Evolutionary conservation across 768 basidiomycete species (phyloP), one percentile per base, ranked within the genome.

Genomic region (Paxillus involutus): DNA sequence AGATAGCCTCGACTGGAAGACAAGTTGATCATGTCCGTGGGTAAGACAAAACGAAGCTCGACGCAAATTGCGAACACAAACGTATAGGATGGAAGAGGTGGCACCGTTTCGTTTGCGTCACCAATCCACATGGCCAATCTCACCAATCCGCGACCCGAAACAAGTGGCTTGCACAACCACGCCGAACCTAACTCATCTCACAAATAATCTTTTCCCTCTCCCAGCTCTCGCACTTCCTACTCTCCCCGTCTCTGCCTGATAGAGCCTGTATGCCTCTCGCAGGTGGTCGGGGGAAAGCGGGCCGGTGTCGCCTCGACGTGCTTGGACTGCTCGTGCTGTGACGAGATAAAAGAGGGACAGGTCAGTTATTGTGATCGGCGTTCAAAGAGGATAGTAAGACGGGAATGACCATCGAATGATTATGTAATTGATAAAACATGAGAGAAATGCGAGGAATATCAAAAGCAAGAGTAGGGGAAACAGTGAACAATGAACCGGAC

Each of bases 261-360:
- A 96, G 61, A 84, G 73, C 26, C 89, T 75, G 63, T 96, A 94
- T 1, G 94, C 94, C 66, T 94, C 93, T 6, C 94, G 87, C 11
- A 96, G 75, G 68, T 96, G 91, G 60, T 94, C 91, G 0, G 94
- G 94, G 1, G 90, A 85, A 21, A 96, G 72, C 0, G 94, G 88
- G 0, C 94, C 94, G 6, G 75, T 77, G 32, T 93, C 91, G 3
- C 84, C 81, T 17, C 88, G 77, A 30, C 86, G 80, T 19, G 74
- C 73, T 69, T 95, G 93, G 0, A 90, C 87, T 6, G 80, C 76
- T 9, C 91, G 88, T 19, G 91, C 93, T 94, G 52, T 35, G 13
- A 17, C 12, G 30, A 21, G 26, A 40, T 39, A 4, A 9, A 33
- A 13, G 16, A 35, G 29, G 13, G 24, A 17, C 36, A 47, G 41